These are phyloP conservation scores for Arachnopeziza araneosa DNA, from an alignment of 2,329 filamentous ascomycete genomes.

Conservation along the genomic window DNA sequence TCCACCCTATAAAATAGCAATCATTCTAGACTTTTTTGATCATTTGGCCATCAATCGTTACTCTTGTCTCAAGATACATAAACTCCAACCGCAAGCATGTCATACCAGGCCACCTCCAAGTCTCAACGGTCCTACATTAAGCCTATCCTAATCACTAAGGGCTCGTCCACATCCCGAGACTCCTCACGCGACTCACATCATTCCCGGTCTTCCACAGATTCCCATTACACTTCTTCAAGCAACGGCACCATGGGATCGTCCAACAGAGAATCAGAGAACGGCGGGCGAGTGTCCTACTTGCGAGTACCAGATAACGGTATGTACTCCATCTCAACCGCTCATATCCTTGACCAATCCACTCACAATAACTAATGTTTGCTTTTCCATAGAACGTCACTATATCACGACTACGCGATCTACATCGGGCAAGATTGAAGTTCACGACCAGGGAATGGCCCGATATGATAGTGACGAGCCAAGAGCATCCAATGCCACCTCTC, in stretches of 20 bases:
- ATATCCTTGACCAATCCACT: constrained; percentile 1
- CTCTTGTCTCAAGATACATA: neutral
- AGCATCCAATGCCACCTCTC: constrained; percentile 5
- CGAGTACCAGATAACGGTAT: constrained; percentile 21
- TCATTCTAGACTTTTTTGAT: neutral
- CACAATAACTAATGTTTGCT: neutral
- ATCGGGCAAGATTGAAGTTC: constrained; percentile 5
- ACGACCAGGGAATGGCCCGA: constrained; percentile 2
- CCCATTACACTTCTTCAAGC: neutral
- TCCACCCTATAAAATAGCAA: neutral
- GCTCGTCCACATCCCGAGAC: neutral
- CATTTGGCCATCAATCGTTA: neutral
- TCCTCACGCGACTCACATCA: neutral
- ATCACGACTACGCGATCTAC: constrained; percentile 4
- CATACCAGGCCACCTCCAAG: neutral
- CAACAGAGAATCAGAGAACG: neutral
- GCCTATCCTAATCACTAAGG: neutral
- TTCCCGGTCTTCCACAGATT: neutral
- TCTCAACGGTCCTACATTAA: neutral
- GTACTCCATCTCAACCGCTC: constrained; percentile 1
- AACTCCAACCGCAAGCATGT: neutral
- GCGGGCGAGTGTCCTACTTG: neutral
- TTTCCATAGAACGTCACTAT: constrained; percentile 5
- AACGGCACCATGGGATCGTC: constrained; percentile 5
- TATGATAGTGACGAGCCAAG: constrained; percentile 12